Conservation (phyloP, 2,329 filamentous ascomycete genomes). For the Bipolaris cookei region DNA sequence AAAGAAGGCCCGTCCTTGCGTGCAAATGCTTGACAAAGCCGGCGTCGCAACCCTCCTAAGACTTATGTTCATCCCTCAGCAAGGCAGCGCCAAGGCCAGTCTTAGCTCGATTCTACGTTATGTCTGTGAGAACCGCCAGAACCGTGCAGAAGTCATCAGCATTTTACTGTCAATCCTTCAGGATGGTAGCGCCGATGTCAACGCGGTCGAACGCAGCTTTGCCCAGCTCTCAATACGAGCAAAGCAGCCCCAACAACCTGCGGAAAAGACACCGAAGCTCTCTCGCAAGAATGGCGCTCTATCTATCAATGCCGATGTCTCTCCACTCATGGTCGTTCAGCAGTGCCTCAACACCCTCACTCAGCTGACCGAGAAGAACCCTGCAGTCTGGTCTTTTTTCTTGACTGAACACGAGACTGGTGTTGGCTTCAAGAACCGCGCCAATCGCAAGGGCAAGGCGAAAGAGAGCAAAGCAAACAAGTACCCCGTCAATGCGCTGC, state of each 20-base stretch:
- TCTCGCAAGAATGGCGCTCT: conserved; percentile 75
- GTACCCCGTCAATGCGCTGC: conserved; percentile 88
- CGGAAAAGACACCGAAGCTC: conserved; percentile 81
- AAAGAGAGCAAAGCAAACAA: conserved; percentile 85
- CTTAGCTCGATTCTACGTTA: conserved; percentile 88
- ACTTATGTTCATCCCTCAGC: conserved; percentile 97
- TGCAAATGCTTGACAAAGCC: conserved; percentile 96
- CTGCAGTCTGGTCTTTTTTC: conserved; percentile 89
- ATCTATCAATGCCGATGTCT: conserved; percentile 80
- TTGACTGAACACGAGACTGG: conserved; percentile 89
- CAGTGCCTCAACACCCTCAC: conserved; percentile 89
- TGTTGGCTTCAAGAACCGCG: conserved; percentile 75
- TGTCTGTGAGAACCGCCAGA: conserved; percentile 95
- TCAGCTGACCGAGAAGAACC: conserved; percentile 82
- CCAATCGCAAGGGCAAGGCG: conserved; percentile 83
- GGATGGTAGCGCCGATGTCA: conserved; percentile 91
- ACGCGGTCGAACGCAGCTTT: conserved; percentile 94
- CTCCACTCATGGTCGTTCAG: conserved; percentile 92
- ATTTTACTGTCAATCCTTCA: conserved; percentile 91
- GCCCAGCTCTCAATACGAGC: conserved; percentile 89
- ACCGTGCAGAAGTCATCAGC: conserved; percentile 90
- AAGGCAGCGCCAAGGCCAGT: conserved; percentile 81
- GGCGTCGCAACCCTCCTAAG: conserved; percentile 94
- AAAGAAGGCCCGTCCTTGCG: conserved; percentile 77
- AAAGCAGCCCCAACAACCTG: conserved; percentile 68